Conservation (phyloP, 2,329 filamentous ascomycete genomes). For the Ustilaginoidea virens region DNA sequence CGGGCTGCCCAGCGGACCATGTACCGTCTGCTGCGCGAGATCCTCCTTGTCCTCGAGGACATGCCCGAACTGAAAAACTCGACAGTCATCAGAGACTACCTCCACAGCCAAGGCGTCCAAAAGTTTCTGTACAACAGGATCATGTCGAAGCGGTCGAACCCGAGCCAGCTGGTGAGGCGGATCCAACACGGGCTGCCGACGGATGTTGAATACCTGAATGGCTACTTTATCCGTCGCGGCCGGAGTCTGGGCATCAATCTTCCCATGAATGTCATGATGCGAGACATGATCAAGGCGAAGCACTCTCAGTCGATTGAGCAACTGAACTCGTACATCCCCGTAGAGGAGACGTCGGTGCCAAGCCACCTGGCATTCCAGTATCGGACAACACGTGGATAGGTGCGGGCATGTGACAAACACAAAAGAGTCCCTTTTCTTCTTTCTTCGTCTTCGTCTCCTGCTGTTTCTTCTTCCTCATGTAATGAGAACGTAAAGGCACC, state of each 20-base stretch:
- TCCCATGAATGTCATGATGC: conserved; percentile 56
- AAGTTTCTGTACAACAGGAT: conserved; percentile 32
- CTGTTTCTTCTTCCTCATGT: too few species aligned
- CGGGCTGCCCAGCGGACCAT: conserved; percentile 49
- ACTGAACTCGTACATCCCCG: conserved; percentile 16
- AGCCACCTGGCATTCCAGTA: conserved; percentile 11
- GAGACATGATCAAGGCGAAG: conserved; percentile 61
- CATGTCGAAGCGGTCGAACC: conserved; percentile 27
- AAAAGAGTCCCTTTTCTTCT: not conserved
- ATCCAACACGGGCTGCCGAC: conserved; percentile 46
- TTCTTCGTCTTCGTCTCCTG: not conserved
- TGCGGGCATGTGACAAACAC: too few species aligned
- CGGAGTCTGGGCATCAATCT: conserved; percentile 57
- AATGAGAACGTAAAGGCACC: too few species aligned
- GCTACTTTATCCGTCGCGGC: conserved; percentile 67
- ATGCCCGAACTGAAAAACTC: conserved; percentile 59
- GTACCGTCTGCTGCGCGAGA: conserved; percentile 58
- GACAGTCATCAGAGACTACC: conserved; percentile 37
- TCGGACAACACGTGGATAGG: conserved; percentile 5
- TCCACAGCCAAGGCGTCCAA: conserved; percentile 46
- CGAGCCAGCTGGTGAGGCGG: conserved; percentile 52
- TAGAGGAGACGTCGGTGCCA: conserved; percentile 19
- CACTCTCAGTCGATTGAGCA: conserved; percentile 19
- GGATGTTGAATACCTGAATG: conserved; percentile 76
- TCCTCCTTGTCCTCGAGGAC: conserved; percentile 51